Percentiles rank a stretch among this genome's conserved stretches.
Conservation (phyloP, 1,139 yeast species). For the Yamadazyma blattariae region DNA sequence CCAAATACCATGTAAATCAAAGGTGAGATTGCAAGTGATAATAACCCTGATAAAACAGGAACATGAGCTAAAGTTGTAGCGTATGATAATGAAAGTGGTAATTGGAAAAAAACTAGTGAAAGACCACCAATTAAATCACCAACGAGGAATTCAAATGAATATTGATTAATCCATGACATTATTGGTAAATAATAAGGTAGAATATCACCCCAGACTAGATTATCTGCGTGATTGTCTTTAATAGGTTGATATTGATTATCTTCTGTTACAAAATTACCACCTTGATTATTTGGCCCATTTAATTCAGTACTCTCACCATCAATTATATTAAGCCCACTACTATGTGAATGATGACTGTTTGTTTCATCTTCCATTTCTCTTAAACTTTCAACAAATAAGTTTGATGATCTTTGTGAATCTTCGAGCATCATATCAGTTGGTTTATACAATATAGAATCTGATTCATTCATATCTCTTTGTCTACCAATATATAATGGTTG, state of each 20-base stretch:
- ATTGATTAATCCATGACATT: slow-evolving; percentile 72
- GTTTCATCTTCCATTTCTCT: slow-evolving; percentile 1
- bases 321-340: not conserved
- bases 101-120: slow-evolving; percentile 86
- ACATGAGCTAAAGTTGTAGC: slow-evolving; percentile 90
- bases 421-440: not conserved
- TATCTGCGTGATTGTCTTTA: slow-evolving; percentile 19
- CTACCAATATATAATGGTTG: slow-evolving; percentile 13
- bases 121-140: slow-evolving; percentile 86
- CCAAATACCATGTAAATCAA: slow-evolving; percentile 80
- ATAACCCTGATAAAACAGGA: slow-evolving; percentile 82
- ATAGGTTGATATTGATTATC: slow-evolving; percentile 23
- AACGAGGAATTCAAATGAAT: slow-evolving; percentile 47
- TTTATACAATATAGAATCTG: slow-evolving; percentile 7
- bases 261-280: not conserved
- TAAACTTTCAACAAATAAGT: slow-evolving; percentile 2
- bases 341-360: not conserved
- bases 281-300: not conserved
- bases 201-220: slow-evolving; percentile 23
- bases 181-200: slow-evolving; percentile 80
- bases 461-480: slow-evolving; percentile 1
- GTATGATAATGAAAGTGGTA: slow-evolving; percentile 85
- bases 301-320: not conserved
- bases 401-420: not conserved
- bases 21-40: slow-evolving; percentile 82